Evolutionary conservation across 2,329 filamentous ascomycete genomes (phyloP), one percentile per base, ranked within the genome.

Genomic region (Truncatella angustata): DNA sequence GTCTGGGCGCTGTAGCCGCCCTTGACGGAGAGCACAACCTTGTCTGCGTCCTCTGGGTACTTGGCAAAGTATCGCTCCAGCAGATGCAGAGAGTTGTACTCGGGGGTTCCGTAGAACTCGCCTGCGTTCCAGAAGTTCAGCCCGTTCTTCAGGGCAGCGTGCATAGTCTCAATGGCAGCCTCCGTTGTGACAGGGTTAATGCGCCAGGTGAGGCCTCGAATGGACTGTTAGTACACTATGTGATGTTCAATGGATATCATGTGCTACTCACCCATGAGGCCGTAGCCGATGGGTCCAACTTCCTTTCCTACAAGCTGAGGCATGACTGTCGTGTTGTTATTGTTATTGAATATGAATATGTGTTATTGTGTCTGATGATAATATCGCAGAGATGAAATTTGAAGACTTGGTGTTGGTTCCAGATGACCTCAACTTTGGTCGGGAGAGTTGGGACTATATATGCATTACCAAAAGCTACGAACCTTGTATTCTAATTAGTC

Each of bases 1-100:
- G 70, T 63, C 4, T 58, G 56, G 1, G 60, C 42, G 45, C 71
- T 60, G 14, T 73, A 20, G 1, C 73, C 79, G n/a, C 81, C 81
- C 65, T 85, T 85, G 60, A 85, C 74, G 58, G 73, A 76, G 21
- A 85, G 66, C 5, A 83, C 70, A 3, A 84, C 73, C 60, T 82
- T 79, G 30, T 74, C 69, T 6, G 79, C 79, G 56, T 83, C 77
- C 55, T 80, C 77, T 1, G 81, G 81, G 63, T 84, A 77, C 56
- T 75, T 71, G 32, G 72, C 73, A 60, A 84, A 82, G 64, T 84
- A 85, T 21, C 72, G 68, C 48, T 79, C 73, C 24, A 84, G 63
- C 28, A 85, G 68, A 43, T 74, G 70, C 39, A 82, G 65, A 2
- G 76, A 79, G 63, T 83, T 81, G 55, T 71, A 70, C 14, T 77